A percentile compares a stretch with the other conserved stretches of the same genome.
Evolutionary conservation across 805 yeast species (phyloP).

Genomic region (Ogataea methylovora): DNA sequence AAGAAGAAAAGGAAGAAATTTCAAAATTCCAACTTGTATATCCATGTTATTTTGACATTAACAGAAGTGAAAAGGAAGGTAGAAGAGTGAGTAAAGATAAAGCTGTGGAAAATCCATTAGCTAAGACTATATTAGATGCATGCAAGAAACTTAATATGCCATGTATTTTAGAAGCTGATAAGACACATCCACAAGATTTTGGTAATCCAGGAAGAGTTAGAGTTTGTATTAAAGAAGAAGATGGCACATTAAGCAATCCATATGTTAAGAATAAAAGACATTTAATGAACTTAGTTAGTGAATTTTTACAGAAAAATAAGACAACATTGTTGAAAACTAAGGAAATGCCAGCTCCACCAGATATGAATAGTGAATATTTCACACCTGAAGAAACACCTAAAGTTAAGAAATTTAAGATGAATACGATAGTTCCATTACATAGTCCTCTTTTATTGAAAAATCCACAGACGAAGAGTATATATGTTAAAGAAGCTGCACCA

Average conservation of each 20-base stretch:
- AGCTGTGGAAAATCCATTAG: conserved; percentile 85
- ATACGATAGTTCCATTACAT: conserved; percentile 81
- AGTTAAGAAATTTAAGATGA: conserved; percentile 85
- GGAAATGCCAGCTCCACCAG: conserved; percentile 60
- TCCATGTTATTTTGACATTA: conserved; percentile 87
- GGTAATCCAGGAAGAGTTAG: conserved; percentile 97
- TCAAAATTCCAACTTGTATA: conserved; percentile 68
- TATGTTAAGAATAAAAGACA: conserved; percentile 52
- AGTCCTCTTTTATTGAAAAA: conserved; percentile 75
- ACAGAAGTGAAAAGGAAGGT: conserved; percentile 71
- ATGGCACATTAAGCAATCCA: conserved; percentile 32
- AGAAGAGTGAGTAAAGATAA: conserved; percentile 63
- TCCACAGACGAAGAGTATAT: conserved; percentile 70
- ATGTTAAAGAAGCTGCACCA: conserved; percentile 43
- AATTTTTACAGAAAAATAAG: conserved; percentile 57
- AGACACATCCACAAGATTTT: conserved; percentile 92
- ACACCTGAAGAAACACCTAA: conserved; percentile 56
- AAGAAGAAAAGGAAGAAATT: conserved; percentile 56
- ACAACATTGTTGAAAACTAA: conserved; percentile 60
- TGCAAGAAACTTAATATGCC: conserved; percentile 23
- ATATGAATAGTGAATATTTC: conserved; percentile 39
- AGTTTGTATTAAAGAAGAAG: conserved; percentile 48
- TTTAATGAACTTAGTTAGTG: conserved; percentile 51
- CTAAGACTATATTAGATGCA: conserved; percentile 76
- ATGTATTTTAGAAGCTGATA: conserved; percentile 64